Percentiles rank a stretch among this genome's conserved stretches.
Evolutionary conservation across 768 basidiomycete species (phyloP).

Genomic region (Daedalea quercina): DNA sequence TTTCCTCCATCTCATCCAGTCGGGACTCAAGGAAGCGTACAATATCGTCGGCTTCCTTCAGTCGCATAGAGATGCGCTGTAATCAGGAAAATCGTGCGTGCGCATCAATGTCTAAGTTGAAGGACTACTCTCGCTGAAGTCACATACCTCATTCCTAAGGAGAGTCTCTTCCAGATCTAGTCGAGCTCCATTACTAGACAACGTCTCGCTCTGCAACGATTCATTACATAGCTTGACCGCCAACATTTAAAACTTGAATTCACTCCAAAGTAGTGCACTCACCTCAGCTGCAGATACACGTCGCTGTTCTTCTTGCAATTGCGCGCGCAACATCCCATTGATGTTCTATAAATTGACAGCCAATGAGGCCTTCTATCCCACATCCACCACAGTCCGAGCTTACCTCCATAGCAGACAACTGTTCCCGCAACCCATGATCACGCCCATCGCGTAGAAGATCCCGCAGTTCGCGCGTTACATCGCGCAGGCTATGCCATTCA

Average conservation of each 20-base stretch:
- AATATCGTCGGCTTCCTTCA: background rate
- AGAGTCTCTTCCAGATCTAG: too few species aligned
- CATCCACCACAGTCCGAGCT: too few species aligned
- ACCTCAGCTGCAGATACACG: background rate
- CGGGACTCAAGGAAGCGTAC: background rate
- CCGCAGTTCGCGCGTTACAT: background rate
- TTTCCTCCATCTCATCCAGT: background rate
- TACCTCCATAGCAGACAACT: background rate
- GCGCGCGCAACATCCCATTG: background rate
- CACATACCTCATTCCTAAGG: too few species aligned
- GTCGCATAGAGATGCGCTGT: too few species aligned
- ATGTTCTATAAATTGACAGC: too few species aligned
- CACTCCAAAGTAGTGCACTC: background rate
- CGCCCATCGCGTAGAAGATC: background rate
- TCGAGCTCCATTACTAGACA: too few species aligned
- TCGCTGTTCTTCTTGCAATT: background rate
- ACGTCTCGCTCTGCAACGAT: too few species aligned
- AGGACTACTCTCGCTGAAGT: too few species aligned
- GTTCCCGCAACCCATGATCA: background rate
- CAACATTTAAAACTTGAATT: too few species aligned
- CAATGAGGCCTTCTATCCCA: too few species aligned
- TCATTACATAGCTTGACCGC: background rate
- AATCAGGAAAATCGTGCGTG: too few species aligned
- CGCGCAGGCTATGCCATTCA: background rate
- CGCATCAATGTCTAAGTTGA: too few species aligned